Evolutionary conservation across 208 protist species (phyloP), one percentile per base, ranked within the genome.

Genomic region (Balamuthia mandrillaris): DNA sequence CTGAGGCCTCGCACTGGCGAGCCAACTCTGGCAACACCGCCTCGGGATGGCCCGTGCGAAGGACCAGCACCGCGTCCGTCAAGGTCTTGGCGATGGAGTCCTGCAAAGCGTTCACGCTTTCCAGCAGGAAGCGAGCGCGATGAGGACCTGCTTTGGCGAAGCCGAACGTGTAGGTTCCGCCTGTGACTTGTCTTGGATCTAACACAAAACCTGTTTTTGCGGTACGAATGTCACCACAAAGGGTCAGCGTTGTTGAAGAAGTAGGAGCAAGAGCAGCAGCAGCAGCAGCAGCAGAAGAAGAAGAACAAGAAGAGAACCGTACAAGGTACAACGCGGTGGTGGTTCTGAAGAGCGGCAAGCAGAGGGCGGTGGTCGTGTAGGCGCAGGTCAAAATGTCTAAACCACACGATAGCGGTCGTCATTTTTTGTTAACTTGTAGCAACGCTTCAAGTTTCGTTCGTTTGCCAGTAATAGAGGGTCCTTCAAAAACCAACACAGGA

Each of bases 31-130:
- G 63, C 2, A 89, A 29, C 10, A 87, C 72, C 14, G 81, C 86
- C 18, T 86, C 86, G 21, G 86, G 86, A 52, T 72, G 45, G 74
- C 86, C 86, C 5, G 27, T 9, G 2, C 86, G 45, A 12, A 89
- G 29, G 29, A 89, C 65, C 27, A 89, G 70, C 21, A 88, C 18
- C 1, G 33, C 35, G 18, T 86, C 81, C 31, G 78, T 0, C 2
- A 66, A 10, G 31, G 78, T 78, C 2, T 66, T 74, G 10, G 39
- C 18, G 7, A 16, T 7, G 24, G 33, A 1, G 16, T 33, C 6
- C 21, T 37, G 37, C 18, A 33, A 47, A 27, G 51, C 16, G 31
- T 21, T 9, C 3, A 29, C 18, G 49, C 52, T 3, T 52, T 16
- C n/a, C 49, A 74, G 49, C 16, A 2, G 2, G 84, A 39, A 83